phyloP scores from a whole-genome alignment of 352 stramenopile species.

The Phytophthora sansomeana region DNA sequence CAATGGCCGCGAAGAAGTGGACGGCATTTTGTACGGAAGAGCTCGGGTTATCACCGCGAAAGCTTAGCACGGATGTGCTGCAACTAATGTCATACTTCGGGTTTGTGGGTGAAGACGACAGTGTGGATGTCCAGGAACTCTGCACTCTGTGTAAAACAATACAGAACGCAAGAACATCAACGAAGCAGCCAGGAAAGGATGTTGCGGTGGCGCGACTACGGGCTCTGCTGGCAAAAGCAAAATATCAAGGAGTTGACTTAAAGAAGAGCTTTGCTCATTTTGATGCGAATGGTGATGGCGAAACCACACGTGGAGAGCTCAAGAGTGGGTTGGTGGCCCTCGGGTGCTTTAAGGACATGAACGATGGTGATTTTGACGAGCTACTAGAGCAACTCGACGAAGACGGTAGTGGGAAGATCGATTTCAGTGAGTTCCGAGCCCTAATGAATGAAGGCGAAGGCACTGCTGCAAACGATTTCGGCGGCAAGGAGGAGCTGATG shows the following conservation, averaged over 20 bases:
- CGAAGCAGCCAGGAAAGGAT: conserved; percentile 8
- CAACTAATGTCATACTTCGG: conserved; percentile 40
- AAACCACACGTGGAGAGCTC: conserved; percentile 68
- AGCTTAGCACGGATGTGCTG: conserved; percentile 26
- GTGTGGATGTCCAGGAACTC: conserved; percentile 42
- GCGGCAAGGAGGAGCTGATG: conserved; percentile 36
- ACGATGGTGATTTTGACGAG: conserved; percentile 45
- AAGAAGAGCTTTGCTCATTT: conserved; percentile 71
- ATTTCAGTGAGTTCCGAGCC: conserved; percentile 65
- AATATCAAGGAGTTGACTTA: conserved; percentile 54
- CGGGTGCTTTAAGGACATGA: conserved; percentile 54
- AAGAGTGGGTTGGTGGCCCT: conserved; percentile 55
- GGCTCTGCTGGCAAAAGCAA: conserved; percentile 43
- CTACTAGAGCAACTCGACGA: conserved; percentile 58
- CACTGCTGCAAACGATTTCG: neutral
- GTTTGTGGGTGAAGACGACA: conserved; percentile 31
- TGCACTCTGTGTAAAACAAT: conserved; percentile 31
- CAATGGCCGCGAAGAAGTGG: conserved; percentile 41
- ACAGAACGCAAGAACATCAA: neutral
- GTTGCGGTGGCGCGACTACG: conserved; percentile 21
- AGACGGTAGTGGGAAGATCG: conserved; percentile 64
- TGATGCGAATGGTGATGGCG: conserved; percentile 65
- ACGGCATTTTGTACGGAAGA: conserved; percentile 39
- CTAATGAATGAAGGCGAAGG: conserved; percentile 30
- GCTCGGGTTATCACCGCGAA: conserved; percentile 33